Evolutionary conservation across 2,329 filamentous ascomycete species (phyloP).

Genomic region (Colletotrichum sp.): DNA sequence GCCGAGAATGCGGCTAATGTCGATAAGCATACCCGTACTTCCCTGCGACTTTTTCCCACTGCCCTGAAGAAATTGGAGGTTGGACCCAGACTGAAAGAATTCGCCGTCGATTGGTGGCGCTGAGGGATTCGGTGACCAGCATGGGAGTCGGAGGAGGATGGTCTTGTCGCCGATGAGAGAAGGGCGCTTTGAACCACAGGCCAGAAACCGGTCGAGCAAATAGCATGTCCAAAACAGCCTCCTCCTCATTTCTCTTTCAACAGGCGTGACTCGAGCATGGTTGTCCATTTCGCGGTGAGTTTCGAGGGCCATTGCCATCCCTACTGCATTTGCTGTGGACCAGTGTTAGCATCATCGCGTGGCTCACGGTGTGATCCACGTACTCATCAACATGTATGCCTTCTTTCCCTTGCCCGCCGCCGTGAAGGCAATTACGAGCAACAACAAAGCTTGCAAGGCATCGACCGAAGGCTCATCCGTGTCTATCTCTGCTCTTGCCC

Average conservation of each 20-base stretch:
- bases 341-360: background rate
- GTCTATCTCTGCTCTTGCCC: constrained; percentile 73
- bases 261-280: constrained; percentile 63
- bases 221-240: constrained; percentile 92
- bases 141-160: constrained; percentile 76
- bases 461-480: constrained; percentile 83
- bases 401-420: constrained; percentile 83
- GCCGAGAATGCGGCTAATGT: constrained; percentile 82
- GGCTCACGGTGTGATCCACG: constrained; percentile 21
- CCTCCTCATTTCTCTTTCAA: constrained; percentile 77
- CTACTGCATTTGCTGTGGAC: constrained; percentile 71
- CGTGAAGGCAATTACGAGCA: constrained; percentile 78
- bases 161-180: constrained; percentile 81
- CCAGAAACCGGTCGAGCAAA: constrained; percentile 81
- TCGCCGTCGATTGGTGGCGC: constrained; percentile 74
- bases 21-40: constrained; percentile 80
- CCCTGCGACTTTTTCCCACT: constrained; percentile 75
- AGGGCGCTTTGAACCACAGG: constrained; percentile 81
- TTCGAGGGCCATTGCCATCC: constrained; percentile 84
- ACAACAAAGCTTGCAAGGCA: constrained; percentile 74
- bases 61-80: constrained; percentile 74
- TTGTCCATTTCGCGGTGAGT: constrained; percentile 77
- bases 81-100: constrained; percentile 81
- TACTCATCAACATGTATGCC: constrained; percentile 85
- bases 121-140: constrained; percentile 69